Evolutionary conservation across 2,329 filamentous ascomycete species (phyloP), one percentile per base, ranked within the genome.

Genomic region (Cytospora mali): DNA sequence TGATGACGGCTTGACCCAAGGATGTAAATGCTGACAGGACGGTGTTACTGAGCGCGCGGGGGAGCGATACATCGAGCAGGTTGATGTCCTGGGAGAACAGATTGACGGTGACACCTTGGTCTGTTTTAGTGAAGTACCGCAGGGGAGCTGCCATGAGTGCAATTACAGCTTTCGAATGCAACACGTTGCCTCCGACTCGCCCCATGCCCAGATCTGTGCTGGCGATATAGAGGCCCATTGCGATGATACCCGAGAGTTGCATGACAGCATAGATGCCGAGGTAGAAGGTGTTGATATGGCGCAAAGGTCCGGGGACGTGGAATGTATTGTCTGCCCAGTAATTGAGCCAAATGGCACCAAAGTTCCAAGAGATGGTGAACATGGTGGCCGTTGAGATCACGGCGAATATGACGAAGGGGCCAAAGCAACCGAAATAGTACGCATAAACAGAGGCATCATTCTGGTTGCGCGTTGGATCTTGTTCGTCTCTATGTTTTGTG

Each of bases 31-130:
- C 7, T 23, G 55, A 42, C 21, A 79, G 68, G 46, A 66, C 59
- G 1, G 66, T 64, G 53, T 70, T 70, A 3, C 67, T 27, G 10
- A 70, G 39, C 21, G 68, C 56, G 4, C 58, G 25, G 1, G 68
- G 67, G 3, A 72, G 60, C 4, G 49, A 46, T 1, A 66, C 64
- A 29, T 71, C 70, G 11, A 72, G 57, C 10, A 71, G 42, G 4
- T 66, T 67, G 11, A 72, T 64, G 49, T 72, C 70, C 61, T 80
- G 77, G 10, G 76, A 78, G 66, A 80, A 80, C 27, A 76, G 69
- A 55, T 78, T 77, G 25, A 72, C 71, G 1, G 73, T 71, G 0
- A 72, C 66, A 16, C 75, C 76, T 10, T 69, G 71, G 59, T 77
- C 73, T 1, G 75, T 76, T 6, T 67, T 70, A 0, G 73, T 73